A percentile compares a stretch with the other conserved stretches of the same genome.
phyloP scores from a whole-genome alignment of 192 early-diverging fungal species.

The Pilobolus umbonatus region DNA sequence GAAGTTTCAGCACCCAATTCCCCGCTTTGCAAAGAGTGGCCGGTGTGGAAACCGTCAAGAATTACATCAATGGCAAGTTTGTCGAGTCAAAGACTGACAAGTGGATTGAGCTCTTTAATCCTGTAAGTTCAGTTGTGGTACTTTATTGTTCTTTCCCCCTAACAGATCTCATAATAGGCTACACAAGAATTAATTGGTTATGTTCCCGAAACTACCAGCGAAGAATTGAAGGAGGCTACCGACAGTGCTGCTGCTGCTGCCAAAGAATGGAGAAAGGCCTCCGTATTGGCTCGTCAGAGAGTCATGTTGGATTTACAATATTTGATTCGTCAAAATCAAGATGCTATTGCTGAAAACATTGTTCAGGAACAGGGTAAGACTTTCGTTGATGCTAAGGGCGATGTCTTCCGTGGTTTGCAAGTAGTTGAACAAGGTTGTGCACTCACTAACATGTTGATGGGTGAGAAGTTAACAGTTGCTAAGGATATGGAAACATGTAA shows the following conservation, averaged over 20 bases:
- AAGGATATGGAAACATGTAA: constrained; percentile 91
- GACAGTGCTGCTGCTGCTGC: constrained; percentile 72
- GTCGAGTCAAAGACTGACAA: constrained; percentile 77
- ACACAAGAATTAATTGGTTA: constrained; percentile 83
- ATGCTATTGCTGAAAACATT: constrained; percentile 76
- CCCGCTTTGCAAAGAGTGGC: constrained; percentile 23
- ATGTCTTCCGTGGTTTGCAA: constrained; percentile 88
- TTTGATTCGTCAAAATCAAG: constrained; percentile 76
- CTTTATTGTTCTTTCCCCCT: background rate
- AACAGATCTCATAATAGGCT: constrained; percentile 47
- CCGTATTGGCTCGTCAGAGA: constrained; percentile 79
- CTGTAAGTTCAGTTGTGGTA: constrained; percentile 47
- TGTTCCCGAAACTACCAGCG: constrained; percentile 83
- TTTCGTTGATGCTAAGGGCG: constrained; percentile 84
- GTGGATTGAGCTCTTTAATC: constrained; percentile 89
- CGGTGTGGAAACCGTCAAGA: constrained; percentile 43
- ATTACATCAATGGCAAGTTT: constrained; percentile 91
- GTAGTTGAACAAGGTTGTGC: constrained; percentile 83
- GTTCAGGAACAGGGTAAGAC: constrained; percentile 92
- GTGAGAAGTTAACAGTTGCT: constrained; percentile 75
- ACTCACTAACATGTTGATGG: constrained; percentile 78
- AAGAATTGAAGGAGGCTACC: constrained; percentile 78
- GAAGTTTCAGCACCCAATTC: constrained; percentile 25
- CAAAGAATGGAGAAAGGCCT: constrained; percentile 80
- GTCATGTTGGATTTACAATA: constrained; percentile 90